Evolutionary conservation across 129 eudicot species (phyloP), one percentile per base, ranked within the genome.

Genomic region (Sambucus nigra): DNA sequence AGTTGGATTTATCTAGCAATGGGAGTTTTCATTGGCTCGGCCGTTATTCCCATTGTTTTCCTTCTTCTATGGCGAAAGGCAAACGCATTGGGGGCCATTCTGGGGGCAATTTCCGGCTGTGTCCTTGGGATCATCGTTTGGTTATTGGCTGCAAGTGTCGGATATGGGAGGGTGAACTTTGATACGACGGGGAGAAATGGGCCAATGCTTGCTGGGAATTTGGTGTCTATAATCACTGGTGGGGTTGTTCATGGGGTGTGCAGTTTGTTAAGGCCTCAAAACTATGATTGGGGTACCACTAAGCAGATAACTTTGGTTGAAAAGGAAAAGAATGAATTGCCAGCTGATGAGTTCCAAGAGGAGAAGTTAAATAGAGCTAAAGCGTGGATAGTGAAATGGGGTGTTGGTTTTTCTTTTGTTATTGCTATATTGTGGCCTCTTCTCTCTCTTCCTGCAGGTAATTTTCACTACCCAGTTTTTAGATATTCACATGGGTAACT

Each of bases 1-100:
- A 86, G 94, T 1, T 91, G 99, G 99, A 91, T 91, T 95, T 91
- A 91, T 65, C 64, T 91, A 50, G 99, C 99, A 27, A 91, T 82
- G 99, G 99, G 99, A 7, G 99, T 91, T 1, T 73, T 91, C 74
- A 73, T 91, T 0, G 99, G 99, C n/a, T 91, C 99, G 13, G 99
- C 99, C 3, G 99, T 91, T 33, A 27, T 91, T 17, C 99, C 99
- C 60, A 86, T 91, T 41, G 95, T 88, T 35, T 91, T 91, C 68
- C 71, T 86, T 84, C 99, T 91, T 51, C 63, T 91, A 42, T 91
- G 95, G 95, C 57, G 82, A 52, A 86, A 91, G 69, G 99, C 99
- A 24, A 91, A 91, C 4, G 80, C 95, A 2, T 23, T 70, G 24
- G 99, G 99, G 0, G 99, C 99, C 52, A 82, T 91, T 40, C 59